Percentiles rank a stretch among this genome's conserved stretches.
Conservation (phyloP, 164 flowering plant genomes). For the Dillenia turbinata region DNA sequence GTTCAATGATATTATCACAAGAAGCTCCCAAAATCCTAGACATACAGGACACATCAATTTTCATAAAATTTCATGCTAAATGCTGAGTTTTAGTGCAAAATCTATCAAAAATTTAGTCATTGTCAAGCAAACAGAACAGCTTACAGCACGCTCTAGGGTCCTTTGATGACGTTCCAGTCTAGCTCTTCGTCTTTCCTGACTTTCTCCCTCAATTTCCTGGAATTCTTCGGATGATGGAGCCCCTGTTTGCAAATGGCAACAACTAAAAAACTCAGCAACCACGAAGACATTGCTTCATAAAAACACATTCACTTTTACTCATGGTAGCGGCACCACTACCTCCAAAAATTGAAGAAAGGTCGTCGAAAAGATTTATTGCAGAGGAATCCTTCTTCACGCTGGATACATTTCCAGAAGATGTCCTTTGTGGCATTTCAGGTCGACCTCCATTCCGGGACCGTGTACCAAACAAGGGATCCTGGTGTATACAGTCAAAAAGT, state of each 20-base stretch:
- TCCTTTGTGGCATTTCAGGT: conserved; percentile 13
- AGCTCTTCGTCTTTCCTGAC: conserved; percentile 71
- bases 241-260: conserved; percentile 23
- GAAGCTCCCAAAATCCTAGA: too few relatives aligned
- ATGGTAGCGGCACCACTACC: conserved; percentile 21
- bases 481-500: not conserved
- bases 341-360: conserved; percentile 40
- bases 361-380: conserved; percentile 20
- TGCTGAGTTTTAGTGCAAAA: too few relatives aligned
- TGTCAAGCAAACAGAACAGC: conserved; percentile 3
- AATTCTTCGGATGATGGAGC: conserved; percentile 49
- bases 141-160: conserved; percentile 64
- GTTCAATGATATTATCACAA: too few relatives aligned
- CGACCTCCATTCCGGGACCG: conserved; percentile 9
- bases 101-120: too few relatives aligned
- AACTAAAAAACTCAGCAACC: conserved; percentile 10
- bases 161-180: conserved; percentile 54
- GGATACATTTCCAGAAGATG: conserved; percentile 16
- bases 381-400: conserved; percentile 21
- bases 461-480: conserved; percentile 27
- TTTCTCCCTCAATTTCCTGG: conserved; percentile 75
- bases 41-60: too few relatives aligned
- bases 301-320: not conserved
- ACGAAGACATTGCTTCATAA: not conserved
- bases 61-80: too few relatives aligned